Evolutionary conservation across 2,329 filamentous ascomycete species (phyloP).

Genomic region (Mariannaea elegans): DNA sequence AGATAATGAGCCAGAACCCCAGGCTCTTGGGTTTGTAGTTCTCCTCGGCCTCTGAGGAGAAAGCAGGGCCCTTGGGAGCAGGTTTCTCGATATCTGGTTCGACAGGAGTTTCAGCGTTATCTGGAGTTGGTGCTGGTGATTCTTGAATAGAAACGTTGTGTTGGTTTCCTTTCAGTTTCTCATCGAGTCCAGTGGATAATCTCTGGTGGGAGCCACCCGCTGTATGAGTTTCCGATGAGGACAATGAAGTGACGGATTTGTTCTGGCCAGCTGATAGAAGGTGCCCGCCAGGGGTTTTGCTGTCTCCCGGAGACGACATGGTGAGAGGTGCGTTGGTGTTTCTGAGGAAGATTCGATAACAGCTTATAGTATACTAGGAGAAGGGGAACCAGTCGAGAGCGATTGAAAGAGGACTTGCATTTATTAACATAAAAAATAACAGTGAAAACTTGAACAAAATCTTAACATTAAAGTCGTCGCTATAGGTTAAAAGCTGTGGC

Average conservation of each 20-base stretch:
- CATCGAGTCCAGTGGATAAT: not conserved
- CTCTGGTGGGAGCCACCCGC: not conserved
- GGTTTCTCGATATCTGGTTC: conserved; percentile 31
- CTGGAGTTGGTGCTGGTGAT: not conserved
- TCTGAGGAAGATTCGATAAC: not conserved
- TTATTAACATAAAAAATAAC: too few relatives aligned
- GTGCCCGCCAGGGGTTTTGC: not conserved
- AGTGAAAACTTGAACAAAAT: too few relatives aligned
- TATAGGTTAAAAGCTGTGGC: not conserved
- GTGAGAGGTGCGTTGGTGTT: not conserved
- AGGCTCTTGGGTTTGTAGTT: conserved; percentile 62
- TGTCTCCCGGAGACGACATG: conserved; percentile 23
- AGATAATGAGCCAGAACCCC: conserved; percentile 64
- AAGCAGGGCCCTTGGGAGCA: conserved; percentile 22
- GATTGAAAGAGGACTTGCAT: too few relatives aligned
- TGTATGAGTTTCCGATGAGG: conserved; percentile 27
- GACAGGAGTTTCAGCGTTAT: conserved; percentile 5
- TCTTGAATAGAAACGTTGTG: not conserved
- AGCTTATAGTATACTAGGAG: too few relatives aligned
- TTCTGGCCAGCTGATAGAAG: not conserved
- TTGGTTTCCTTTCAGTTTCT: not conserved
- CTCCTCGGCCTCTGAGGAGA: conserved; percentile 44
- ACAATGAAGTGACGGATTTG: conserved; percentile 32
- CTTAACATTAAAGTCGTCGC: too few relatives aligned
- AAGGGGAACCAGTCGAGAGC: too few relatives aligned